Evolutionary conservation across 371 early-diverging fungal species (phyloP), one percentile per base, ranked within the genome.

Genomic region (Dinochytrium kinnereticum): DNA sequence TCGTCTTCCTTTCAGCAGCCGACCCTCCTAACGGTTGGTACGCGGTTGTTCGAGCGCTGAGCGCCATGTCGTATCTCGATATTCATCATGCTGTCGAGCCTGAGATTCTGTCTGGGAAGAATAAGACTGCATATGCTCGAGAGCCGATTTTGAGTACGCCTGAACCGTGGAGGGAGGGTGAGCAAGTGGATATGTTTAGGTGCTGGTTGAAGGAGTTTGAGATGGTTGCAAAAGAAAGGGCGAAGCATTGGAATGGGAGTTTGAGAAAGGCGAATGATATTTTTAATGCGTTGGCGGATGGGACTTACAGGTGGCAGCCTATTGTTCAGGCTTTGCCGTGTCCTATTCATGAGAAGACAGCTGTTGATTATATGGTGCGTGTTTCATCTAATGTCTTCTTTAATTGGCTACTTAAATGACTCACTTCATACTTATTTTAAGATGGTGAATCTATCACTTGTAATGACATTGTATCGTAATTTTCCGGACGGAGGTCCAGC

Each of bases 281-380:
- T 15, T 72, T 72, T 34, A 72, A 72, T 44, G 53, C 73, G 34
- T 38, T 72, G 10, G 73, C 66, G n/a, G 66, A 72, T 53, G 73
- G 73, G 28, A 72, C 73, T 5, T 72, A 72, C 31, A 49, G 73
- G 10, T 72, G 73, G 73, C 73, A 72, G 38, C 65, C 73, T 5
- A 72, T 72, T 33, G 71, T 71, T 17, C 71, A 71, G 51, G 61
- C 71, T 15, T 10, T 28, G 2, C 37, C 39, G 15, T 44, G 40
- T 37, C 40, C 64, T 33, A 24, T 38, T 3, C 33, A 31, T 31
- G 64, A 61, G 28, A 61, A 61, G 38, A 38, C 64, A 2, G 64
- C 34, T 7, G 64, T 61, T 3, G 64, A 61, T 31, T 61, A 61
- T 61, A 61, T 61, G 33, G 64, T 61, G 5, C 64, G 64, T n/a